Evolutionary conservation across 1,284 basidiomycete species (phyloP).

Genomic region (Trametes polyzona): DNA sequence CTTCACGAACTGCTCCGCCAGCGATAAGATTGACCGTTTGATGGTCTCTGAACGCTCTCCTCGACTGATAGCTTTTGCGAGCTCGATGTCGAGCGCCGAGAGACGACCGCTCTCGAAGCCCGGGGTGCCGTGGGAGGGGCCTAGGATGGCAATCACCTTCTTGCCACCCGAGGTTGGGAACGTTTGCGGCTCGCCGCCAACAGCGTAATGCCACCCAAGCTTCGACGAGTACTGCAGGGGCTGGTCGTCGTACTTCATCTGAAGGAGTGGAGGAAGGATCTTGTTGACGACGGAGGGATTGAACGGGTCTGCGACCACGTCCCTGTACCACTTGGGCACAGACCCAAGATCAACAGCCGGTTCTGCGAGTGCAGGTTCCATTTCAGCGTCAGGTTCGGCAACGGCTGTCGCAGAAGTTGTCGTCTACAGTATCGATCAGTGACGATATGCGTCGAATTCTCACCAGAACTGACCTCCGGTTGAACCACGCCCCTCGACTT

Average conservation of each 20-base stretch:
- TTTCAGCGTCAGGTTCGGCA: not conserved
- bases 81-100: conserved; percentile 39
- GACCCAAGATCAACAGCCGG: not conserved
- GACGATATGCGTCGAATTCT: not conserved
- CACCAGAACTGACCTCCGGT: conserved; percentile 29
- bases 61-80: conserved; percentile 47
- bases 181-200: conserved; percentile 40
- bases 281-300: conserved; percentile 62
- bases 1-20: conserved; percentile 43
- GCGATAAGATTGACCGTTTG: conserved; percentile 36
- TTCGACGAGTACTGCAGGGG: conserved; percentile 67
- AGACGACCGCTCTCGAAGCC: conserved; percentile 45
- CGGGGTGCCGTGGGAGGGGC: conserved; percentile 45
- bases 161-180: conserved; percentile 43
- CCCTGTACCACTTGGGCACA: conserved; percentile 79
- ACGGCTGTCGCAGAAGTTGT: no score
- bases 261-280: conserved; percentile 80
- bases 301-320: conserved; percentile 54
- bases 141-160: conserved; percentile 48
- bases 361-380: not conserved
- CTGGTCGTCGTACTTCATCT: conserved; percentile 71
- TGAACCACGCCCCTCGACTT: conserved; percentile 61
- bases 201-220: conserved; percentile 69
- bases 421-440: not conserved
- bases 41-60: conserved; percentile 41